Percentiles rank a stretch among this genome's conserved stretches.
These are phyloP conservation scores for Arachnomyces sp. DNA, from an alignment of 2,329 filamentous ascomycete genomes.

Conservation along the genomic window DNA sequence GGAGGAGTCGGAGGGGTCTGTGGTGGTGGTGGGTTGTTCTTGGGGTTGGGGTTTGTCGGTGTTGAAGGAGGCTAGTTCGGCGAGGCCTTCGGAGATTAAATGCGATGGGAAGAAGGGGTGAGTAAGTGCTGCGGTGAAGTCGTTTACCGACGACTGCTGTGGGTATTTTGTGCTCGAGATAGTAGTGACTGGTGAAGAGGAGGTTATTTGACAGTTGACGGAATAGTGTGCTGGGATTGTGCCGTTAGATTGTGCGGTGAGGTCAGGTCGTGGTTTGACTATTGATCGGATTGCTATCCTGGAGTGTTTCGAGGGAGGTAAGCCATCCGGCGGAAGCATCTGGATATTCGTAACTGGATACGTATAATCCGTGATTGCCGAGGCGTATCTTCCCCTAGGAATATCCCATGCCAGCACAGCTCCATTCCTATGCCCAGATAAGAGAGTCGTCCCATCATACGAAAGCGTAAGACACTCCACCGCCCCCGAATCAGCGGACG, in stretches of 20 bases:
- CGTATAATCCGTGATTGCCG: slow-evolving; percentile 64
- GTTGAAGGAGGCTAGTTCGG: slow-evolving; percentile 27
- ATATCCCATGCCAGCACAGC: slow-evolving; percentile 77
- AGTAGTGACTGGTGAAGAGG: slow-evolving; percentile 9
- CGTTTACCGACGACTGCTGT: slow-evolving; percentile 7
- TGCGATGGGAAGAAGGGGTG: slow-evolving; percentile 31
- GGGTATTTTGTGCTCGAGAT: slow-evolving; percentile 4
- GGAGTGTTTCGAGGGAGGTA: slow-evolving; percentile 26
- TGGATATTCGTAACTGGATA: slow-evolving; percentile 74
- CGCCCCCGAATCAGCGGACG: slow-evolving; percentile 56
- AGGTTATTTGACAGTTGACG: slow-evolving; percentile 32
- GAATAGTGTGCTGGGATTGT: slow-evolving; percentile 37
- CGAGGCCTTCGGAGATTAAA: slow-evolving; percentile 34
- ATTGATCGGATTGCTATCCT: slow-evolving; percentile 53
- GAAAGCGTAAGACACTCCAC: slow-evolving; percentile 63
- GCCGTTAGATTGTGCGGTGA: slow-evolving; percentile 26
- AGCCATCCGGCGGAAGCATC: slow-evolving; percentile 58
- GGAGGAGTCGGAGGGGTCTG: slow-evolving; percentile 15
- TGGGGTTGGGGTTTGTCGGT: slow-evolving; percentile 7
- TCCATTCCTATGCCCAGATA: slow-evolving; percentile 76
- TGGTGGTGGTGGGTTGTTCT: slow-evolving; percentile 10
- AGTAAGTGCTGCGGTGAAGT: slow-evolving; percentile 32
- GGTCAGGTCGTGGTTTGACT: slow-evolving; percentile 62
- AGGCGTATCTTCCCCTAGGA: slow-evolving; percentile 59
- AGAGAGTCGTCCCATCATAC: slow-evolving; percentile 71